phyloP scores from a whole-genome alignment of 2,329 filamentous ascomycete species.

The Phyllosticta capitalensis region DNA sequence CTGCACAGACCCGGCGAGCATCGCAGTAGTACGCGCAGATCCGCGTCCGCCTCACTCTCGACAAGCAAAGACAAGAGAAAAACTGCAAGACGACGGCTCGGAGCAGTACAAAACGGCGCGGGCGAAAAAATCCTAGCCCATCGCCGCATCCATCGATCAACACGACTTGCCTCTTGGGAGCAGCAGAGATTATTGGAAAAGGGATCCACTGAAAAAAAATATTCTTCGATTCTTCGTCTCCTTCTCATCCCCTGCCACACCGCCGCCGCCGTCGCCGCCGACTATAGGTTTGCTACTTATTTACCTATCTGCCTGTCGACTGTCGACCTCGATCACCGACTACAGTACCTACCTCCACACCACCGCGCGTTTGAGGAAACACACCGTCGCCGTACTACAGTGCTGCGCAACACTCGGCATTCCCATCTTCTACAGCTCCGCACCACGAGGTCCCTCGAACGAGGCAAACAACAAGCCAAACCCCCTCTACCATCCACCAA shows the following conservation, averaged over 20 bases:
- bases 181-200: not conserved
- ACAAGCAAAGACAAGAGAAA: too few species aligned
- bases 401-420: too few species aligned
- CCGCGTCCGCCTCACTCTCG: too few species aligned
- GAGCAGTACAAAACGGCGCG: not conserved
- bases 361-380: too few species aligned
- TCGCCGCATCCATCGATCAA: not conserved
- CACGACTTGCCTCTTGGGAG: not conserved
- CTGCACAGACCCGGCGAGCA: too few species aligned
- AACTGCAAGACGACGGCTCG: too few species aligned
- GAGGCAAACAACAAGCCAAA: not conserved
- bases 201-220: not conserved
- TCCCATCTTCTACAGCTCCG: too few species aligned
- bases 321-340: too few species aligned
- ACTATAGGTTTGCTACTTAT: too few species aligned
- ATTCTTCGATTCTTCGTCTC: not conserved
- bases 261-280: not conserved
- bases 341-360: too few species aligned
- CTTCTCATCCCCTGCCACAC: not conserved
- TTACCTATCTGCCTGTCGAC: too few species aligned
- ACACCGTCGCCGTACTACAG: slow-evolving; percentile 3
- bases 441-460: not conserved
- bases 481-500: not conserved
- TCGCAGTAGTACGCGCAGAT: too few species aligned
- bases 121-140: not conserved